Conservation (phyloP, 2,329 filamentous ascomycete species). For the Aspergillus nomiae region DNA sequence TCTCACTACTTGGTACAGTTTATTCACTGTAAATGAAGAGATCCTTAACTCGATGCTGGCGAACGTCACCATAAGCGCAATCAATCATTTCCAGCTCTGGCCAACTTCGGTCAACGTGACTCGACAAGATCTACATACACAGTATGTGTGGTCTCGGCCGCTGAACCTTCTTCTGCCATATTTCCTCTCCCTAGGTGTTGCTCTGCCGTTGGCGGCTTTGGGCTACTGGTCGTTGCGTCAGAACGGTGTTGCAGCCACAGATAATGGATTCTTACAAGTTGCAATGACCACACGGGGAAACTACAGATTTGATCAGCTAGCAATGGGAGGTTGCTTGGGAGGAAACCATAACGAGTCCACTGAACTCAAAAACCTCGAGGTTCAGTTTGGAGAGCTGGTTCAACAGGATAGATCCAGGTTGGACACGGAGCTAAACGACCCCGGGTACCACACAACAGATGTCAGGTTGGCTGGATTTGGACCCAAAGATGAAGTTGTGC, state of each 20-base stretch:
- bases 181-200: not conserved
- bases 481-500: not conserved
- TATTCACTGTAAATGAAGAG: not conserved
- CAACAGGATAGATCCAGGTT: not conserved
- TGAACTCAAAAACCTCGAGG: not conserved
- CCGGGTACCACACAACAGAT: not conserved
- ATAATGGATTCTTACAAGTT: not conserved
- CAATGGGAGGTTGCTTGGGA: not conserved
- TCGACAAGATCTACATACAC: not conserved
- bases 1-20: accelerated
- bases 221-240: not conserved
- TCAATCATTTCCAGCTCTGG: not conserved
- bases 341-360: not conserved
- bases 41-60: not conserved
- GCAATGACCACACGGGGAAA: not conserved
- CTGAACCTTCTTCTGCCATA: not conserved
- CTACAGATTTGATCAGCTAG: not conserved
- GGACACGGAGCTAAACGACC: accelerated
- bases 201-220: not conserved
- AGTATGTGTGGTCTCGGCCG: not conserved
- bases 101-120: not conserved
- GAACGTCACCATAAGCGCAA: not conserved
- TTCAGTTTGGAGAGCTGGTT: not conserved
- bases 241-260: not conserved
- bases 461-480: not conserved